Evolutionary conservation across 768 basidiomycete species (phyloP).

Genomic region (Mycena kentingensis): DNA sequence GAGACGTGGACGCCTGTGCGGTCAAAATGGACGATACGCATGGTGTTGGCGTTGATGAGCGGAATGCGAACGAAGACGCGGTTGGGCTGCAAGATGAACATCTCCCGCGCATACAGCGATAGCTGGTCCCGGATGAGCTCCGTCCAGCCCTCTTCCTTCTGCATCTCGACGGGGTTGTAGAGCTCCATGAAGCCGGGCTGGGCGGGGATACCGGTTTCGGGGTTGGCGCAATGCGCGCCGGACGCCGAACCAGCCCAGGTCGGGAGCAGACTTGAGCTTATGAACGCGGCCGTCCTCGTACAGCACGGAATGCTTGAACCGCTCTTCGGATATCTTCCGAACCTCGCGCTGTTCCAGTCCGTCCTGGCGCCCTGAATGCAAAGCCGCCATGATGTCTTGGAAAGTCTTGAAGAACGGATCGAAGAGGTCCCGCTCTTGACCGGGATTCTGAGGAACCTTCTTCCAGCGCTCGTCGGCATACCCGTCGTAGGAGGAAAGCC

Average conservation of each 20-base stretch:
- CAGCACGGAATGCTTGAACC: neutral
- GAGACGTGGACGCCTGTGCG: conserved; percentile 20
- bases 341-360: neutral
- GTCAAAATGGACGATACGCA: conserved; percentile 23
- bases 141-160: neutral
- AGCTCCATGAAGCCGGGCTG: neutral
- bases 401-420: neutral
- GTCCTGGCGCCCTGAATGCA: neutral
- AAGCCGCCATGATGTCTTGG: neutral
- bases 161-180: conserved; percentile 16
- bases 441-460: neutral
- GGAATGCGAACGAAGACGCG: conserved; percentile 23
- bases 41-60: conserved; percentile 15
- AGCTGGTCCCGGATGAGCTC: conserved; percentile 10
- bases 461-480: no score
- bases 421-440: neutral
- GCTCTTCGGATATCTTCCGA: neutral
- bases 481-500: no score
- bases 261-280: conserved; percentile 7
- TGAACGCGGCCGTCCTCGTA: neutral
- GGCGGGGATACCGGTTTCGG: neutral
- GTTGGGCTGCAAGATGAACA: conserved; percentile 24
- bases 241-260: conserved; percentile 10
- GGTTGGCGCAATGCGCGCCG: conserved; percentile 3
- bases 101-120: conserved; percentile 18